A percentile compares a stretch with the other conserved stretches of the same genome.
Evolutionary conservation across 208 protist species (phyloP).

Genomic region (Crithidia mellificae): DNA sequence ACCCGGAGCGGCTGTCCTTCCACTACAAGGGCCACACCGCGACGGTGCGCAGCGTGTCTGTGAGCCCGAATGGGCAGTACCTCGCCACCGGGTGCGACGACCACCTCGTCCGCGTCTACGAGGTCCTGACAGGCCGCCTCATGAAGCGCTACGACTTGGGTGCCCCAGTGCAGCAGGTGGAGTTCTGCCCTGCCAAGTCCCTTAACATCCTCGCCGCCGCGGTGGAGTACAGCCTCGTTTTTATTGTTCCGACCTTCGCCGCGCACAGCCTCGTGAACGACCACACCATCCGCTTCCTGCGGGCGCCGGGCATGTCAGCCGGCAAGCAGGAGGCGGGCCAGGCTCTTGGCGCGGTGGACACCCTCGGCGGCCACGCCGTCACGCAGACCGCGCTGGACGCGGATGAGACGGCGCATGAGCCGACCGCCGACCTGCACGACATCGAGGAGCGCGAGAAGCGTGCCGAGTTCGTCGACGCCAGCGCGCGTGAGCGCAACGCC

Average conservation of each 20-base stretch:
- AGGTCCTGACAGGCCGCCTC: conserved; percentile 97
- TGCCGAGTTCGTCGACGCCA: conserved; percentile 86
- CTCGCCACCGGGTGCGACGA: conserved; percentile 97
- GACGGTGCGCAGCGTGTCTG: conserved; percentile 91
- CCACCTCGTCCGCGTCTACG: conserved; percentile 96
- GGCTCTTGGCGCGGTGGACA: conserved; percentile 51
- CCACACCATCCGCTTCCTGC: conserved; percentile 86
- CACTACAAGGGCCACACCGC: conserved; percentile 96
- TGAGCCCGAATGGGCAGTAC: conserved; percentile 97
- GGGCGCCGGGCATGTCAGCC: conserved; percentile 62
- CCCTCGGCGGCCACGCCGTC: conserved; percentile 72
- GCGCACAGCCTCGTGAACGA: conserved; percentile 85
- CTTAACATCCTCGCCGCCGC: conserved; percentile 91
- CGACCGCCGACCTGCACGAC: conserved; percentile 80
- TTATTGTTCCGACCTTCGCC: conserved; percentile 88
- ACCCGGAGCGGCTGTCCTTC: conserved; percentile 95
- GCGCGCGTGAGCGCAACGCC: conserved; percentile 65
- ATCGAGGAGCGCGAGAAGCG: conserved; percentile 86
- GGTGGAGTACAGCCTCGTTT: conserved; percentile 88
- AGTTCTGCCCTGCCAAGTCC: conserved; percentile 93
- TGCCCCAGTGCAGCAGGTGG: conserved; percentile 89
- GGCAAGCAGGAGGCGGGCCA: conserved; percentile 20
- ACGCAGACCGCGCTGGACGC: conserved; percentile 81
- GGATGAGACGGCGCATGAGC: conserved; percentile 77
- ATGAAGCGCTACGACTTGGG: conserved; percentile 91